Percentiles rank a stretch among this genome's conserved stretches.
Evolutionary conservation across 352 stramenopile species (phyloP).

Genomic region (Phytophthora aleatoria): DNA sequence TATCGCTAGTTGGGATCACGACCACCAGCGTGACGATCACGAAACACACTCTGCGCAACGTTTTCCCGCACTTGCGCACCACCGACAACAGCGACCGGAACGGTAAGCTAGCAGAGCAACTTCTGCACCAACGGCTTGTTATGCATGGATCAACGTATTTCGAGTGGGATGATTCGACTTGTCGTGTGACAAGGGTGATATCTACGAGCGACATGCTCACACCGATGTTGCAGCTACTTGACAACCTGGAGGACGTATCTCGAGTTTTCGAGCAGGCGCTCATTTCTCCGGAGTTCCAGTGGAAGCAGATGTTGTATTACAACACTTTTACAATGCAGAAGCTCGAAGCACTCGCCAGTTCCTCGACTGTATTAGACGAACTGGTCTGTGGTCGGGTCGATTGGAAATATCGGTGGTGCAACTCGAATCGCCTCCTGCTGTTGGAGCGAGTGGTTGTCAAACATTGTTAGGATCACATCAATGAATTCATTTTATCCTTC

Average conservation of each 20-base stretch:
- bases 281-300: slow-evolving; percentile 2
- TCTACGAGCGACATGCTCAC: not conserved
- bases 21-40: not conserved
- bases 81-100: not conserved
- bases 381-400: too few relatives aligned
- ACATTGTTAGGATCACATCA: too few relatives aligned
- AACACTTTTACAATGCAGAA: not conserved
- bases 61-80: slow-evolving; percentile 4
- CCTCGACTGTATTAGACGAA: not conserved
- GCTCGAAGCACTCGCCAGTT: not conserved
- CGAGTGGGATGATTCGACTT: not conserved
- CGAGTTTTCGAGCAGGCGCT: slow-evolving; percentile 1
- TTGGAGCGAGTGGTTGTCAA: too few relatives aligned
- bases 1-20: not conserved
- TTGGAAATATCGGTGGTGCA: not conserved
- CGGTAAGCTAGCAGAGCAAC: not conserved
- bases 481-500: too few relatives aligned
- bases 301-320: not conserved
- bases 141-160: not conserved
- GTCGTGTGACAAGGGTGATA: not conserved
- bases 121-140: slow-evolving; percentile 1
- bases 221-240: not conserved
- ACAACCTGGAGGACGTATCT: not conserved
- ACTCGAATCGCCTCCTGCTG: too few relatives aligned
- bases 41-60: not conserved